Evolutionary conservation across 768 basidiomycete genomes (phyloP).

Genomic region (Macrolepiota fuliginosa): DNA sequence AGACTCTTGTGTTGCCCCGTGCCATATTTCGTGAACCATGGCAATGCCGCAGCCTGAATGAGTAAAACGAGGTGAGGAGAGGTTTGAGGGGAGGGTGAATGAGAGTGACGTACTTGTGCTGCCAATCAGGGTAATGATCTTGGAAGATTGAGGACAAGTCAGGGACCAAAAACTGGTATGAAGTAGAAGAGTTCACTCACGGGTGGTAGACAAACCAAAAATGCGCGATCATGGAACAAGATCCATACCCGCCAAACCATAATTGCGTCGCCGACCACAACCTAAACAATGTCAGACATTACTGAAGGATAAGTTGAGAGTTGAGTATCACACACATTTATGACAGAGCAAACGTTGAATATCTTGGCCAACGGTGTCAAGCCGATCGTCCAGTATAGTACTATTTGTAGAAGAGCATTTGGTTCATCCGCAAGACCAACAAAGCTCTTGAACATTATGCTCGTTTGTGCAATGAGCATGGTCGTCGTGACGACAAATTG

Average conservation of each 20-base stretch:
- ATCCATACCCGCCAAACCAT: constrained; percentile 4
- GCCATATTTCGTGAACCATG: neutral
- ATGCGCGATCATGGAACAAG: neutral
- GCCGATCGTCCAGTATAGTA: neutral
- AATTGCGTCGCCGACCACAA: neutral
- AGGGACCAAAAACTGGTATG: too few relatives aligned
- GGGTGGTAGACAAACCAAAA: neutral
- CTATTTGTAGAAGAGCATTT: neutral
- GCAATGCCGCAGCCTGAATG: neutral
- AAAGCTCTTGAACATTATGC: neutral
- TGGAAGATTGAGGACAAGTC: neutral
- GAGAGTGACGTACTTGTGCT: neutral
- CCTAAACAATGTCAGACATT: neutral
- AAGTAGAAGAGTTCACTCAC: neutral
- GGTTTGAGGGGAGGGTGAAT: neutral
- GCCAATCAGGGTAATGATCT: neutral
- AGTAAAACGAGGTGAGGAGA: neutral
- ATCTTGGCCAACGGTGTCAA: neutral
- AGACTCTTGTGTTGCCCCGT: neutral
- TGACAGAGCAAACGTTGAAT: neutral
- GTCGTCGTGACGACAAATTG: neutral
- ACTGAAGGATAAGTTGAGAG: too few relatives aligned
- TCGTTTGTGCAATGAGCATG: neutral
- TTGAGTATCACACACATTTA: neutral
- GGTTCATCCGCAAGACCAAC: neutral